phyloP scores from a whole-genome alignment of 139 green algal genomes.

The Picochlorum sp. region DNA sequence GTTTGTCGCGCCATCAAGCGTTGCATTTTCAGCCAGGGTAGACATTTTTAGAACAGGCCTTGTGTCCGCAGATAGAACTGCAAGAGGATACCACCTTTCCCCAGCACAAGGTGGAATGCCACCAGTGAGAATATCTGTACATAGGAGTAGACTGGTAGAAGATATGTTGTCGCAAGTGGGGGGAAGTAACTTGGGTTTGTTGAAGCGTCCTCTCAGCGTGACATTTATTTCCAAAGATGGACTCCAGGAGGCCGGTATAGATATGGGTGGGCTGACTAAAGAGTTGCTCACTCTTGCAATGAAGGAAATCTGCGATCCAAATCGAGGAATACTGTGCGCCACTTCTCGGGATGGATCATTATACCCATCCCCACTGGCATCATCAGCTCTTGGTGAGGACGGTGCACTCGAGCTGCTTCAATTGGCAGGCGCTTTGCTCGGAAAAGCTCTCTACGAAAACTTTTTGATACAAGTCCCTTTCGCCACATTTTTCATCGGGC shows the following conservation, averaged over 20 bases:
- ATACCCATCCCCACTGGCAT: conserved; percentile 50
- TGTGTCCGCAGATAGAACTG: conserved; percentile 43
- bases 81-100: conserved; percentile 30
- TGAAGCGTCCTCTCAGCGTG: conserved; percentile 58
- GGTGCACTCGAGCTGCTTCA: conserved; percentile 33
- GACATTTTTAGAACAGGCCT: conserved; percentile 29
- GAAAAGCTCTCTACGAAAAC: conserved; percentile 58
- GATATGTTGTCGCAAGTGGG: conserved; percentile 31
- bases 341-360: conserved; percentile 32
- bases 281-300: conserved; percentile 52
- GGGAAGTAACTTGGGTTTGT: conserved; percentile 12
- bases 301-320: conserved; percentile 19
- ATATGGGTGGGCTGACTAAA: conserved; percentile 76
- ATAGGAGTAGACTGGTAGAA: conserved; percentile 37
- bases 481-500: conserved; percentile 66
- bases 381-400: conserved; percentile 32
- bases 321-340: conserved; percentile 51
- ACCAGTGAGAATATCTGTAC: conserved; percentile 33
- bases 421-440: conserved; percentile 28
- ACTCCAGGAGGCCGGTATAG: conserved; percentile 62
- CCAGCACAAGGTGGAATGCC: conserved; percentile 34
- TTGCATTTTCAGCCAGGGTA: too few relatives aligned
- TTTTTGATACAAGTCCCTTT: conserved; percentile 64
- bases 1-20: too few relatives aligned
- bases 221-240: conserved; percentile 62